Percentiles rank a stretch among this genome's conserved stretches.
Conservation (phyloP, 106 monocot genomes). For the Dioscorea zingiberensis region DNA sequence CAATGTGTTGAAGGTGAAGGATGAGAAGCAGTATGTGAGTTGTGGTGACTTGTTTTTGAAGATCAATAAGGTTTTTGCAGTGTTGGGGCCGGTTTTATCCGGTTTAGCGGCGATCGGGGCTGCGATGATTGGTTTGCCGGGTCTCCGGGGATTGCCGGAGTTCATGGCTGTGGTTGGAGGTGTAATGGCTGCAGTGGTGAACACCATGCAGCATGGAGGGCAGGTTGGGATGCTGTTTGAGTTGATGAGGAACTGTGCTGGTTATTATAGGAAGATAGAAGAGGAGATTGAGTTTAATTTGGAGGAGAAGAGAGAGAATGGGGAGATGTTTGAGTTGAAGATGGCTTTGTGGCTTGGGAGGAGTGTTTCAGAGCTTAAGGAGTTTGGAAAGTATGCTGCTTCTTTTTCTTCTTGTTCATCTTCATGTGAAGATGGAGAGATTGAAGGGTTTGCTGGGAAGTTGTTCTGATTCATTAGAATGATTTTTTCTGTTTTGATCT, state of each 20-base stretch:
- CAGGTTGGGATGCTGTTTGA: constrained; percentile 93
- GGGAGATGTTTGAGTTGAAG: constrained; percentile 64
- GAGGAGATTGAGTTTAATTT: constrained; percentile 64
- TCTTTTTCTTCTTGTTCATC: background rate
- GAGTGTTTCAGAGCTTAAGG: constrained; percentile 42
- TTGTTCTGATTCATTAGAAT: constrained; percentile 33
- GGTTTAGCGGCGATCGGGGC: constrained; percentile 41
- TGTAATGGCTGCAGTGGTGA: constrained; percentile 48
- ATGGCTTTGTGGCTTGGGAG: constrained; percentile 72
- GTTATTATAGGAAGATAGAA: constrained; percentile 45
- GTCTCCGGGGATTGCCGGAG: constrained; percentile 16
- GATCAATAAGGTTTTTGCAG: constrained; percentile 48
- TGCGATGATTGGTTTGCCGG: constrained; percentile 11
- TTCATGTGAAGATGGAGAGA: constrained; percentile 15
- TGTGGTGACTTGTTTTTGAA: constrained; percentile 26
- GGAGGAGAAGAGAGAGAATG: constrained; percentile 44
- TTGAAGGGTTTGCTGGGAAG: constrained; percentile 65
- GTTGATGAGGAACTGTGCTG: constrained; percentile 56
- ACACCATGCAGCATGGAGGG: constrained; percentile 69
- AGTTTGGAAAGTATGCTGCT: constrained; percentile 27
- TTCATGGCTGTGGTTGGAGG: constrained; percentile 42
- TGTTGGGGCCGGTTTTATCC: constrained; percentile 50
- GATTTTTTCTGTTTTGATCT: no score
- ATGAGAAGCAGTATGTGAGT: constrained; percentile 44
- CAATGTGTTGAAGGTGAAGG: constrained; percentile 39